These are phyloP conservation scores for Aspergillus hortae DNA, from an alignment of 2,329 filamentous ascomycete genomes.

Conservation along the genomic window DNA sequence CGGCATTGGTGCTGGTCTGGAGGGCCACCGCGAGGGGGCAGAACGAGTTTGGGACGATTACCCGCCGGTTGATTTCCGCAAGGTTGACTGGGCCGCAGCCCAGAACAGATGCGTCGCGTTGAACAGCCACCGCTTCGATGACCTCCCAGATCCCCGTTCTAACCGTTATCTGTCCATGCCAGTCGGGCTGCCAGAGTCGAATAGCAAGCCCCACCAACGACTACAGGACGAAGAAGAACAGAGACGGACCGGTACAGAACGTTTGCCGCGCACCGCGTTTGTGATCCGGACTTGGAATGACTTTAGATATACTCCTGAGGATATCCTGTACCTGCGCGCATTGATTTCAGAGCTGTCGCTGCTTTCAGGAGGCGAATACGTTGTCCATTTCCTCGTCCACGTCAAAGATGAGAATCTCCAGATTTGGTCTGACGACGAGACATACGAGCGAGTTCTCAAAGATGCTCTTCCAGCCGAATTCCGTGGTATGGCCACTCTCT, in stretches of 20 bases:
- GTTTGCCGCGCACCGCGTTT: slow-evolving; percentile 62
- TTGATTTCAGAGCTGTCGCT: slow-evolving; percentile 75
- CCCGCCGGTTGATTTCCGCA: slow-evolving; percentile 71
- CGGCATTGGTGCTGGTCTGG: slow-evolving; percentile 78
- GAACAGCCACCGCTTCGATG: slow-evolving; percentile 66
- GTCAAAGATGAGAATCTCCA: slow-evolving; percentile 75
- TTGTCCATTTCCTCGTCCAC: slow-evolving; percentile 78
- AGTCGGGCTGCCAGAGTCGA: slow-evolving; percentile 22
- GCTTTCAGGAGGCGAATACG: slow-evolving; percentile 75
- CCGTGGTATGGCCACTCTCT: slow-evolving; percentile 80
- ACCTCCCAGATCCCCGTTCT: slow-evolving; percentile 34
- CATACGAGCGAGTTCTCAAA: slow-evolving; percentile 70
- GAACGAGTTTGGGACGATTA: slow-evolving; percentile 71
- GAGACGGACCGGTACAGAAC: slow-evolving; percentile 20
- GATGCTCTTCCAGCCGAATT: slow-evolving; percentile 75
- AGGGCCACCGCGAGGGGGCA: slow-evolving; percentile 77
- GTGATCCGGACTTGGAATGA: slow-evolving; percentile 77
- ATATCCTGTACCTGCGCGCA: slow-evolving; percentile 76
- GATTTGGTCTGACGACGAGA: slow-evolving; percentile 75
- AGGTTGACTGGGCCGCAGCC: slow-evolving; percentile 73
- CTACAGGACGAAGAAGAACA: slow-evolving; percentile 17
- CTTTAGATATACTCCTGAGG: slow-evolving; percentile 73
- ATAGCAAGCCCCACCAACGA: slow-evolving; percentile 12
- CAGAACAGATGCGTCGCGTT: slow-evolving; percentile 69
- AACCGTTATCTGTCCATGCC: slow-evolving; percentile 36